These are phyloP conservation scores for Exophiala xenobiotica DNA, from an alignment of 2,329 filamentous ascomycete genomes.

Conservation along the genomic window DNA sequence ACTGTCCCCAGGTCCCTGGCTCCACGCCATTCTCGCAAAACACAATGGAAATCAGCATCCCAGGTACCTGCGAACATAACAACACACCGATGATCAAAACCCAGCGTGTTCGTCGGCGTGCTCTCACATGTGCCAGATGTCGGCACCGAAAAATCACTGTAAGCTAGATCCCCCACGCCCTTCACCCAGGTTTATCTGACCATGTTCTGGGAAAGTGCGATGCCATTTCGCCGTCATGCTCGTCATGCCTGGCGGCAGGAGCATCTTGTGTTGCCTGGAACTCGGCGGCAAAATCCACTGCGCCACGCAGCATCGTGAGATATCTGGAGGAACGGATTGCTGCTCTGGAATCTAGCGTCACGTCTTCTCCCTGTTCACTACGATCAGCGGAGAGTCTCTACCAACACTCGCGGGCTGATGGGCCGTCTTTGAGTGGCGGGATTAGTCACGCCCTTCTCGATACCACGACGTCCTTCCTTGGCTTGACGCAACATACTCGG, in stretches of 20 bases:
- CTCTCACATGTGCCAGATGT: not conserved
- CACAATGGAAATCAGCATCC: too few relatives aligned
- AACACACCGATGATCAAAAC: not conserved
- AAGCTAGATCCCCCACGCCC: too few relatives aligned
- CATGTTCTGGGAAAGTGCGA: not conserved
- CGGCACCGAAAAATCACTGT: slow-evolving; percentile 1
- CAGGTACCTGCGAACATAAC: too few relatives aligned
- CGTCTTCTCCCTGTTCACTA: not conserved
- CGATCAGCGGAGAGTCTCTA: not conserved
- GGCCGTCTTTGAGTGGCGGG: not conserved
- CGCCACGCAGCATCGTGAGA: slow-evolving; percentile 3
- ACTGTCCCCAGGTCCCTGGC: too few relatives aligned
- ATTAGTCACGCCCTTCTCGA: slow-evolving; percentile 2
- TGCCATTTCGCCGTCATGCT: not conserved
- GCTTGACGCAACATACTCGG: not conserved
- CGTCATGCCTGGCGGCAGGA: not conserved
- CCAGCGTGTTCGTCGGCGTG: not conserved
- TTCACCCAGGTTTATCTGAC: not conserved
- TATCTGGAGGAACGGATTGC: slow-evolving; percentile 4
- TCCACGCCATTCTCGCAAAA: too few relatives aligned
- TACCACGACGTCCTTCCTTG: slow-evolving; percentile 6
- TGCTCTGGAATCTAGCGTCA: not conserved
- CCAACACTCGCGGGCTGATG: not conserved
- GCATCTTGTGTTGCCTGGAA: not conserved
- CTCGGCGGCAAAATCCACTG: not conserved